A percentile compares a stretch with the other conserved stretches of the same genome.
phyloP scores from a whole-genome alignment of 257 asterid genomes.

The Nicotiana obtusifolia region DNA sequence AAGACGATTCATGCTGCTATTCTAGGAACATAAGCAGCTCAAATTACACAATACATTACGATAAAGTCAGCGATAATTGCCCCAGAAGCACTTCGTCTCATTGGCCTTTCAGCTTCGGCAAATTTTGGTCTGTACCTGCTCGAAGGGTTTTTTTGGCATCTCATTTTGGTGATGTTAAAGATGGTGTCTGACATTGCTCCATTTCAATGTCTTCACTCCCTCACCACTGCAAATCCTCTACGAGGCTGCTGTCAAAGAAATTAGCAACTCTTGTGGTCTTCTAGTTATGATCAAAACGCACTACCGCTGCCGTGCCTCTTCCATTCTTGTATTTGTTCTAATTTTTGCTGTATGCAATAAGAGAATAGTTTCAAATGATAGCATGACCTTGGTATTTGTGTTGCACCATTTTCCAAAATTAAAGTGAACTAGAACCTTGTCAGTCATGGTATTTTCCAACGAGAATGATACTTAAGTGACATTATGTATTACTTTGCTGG shows the following conservation, averaged over 20 bases:
- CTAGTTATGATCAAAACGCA: not conserved
- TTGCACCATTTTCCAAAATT: not conserved
- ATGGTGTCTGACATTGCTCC: not conserved
- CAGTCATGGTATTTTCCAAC: not conserved
- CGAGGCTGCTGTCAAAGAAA: not conserved
- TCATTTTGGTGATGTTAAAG: not conserved
- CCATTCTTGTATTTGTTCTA: not conserved
- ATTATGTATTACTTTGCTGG: not conserved
- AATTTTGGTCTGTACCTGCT: not conserved
- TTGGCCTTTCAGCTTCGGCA: not conserved
- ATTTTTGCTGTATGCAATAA: not conserved
- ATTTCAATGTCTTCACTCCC: not conserved
- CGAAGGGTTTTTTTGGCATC: constrained; percentile 4
- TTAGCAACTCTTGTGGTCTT: not conserved
- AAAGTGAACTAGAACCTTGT: not conserved
- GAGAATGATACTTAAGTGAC: not conserved
- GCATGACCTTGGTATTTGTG: not conserved
- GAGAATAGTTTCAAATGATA: not conserved
- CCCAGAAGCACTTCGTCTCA: not conserved
- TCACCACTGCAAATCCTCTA: not conserved
- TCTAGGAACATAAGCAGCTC: constrained; percentile 64
- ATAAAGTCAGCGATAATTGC: constrained; percentile 41
- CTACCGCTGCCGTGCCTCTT: not conserved
- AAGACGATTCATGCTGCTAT: constrained; percentile 37
- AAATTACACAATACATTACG: constrained; percentile 57